Percentiles rank a stretch among this genome's conserved stretches.
Evolutionary conservation across 2,329 filamentous ascomycete genomes (phyloP).

Genomic region (Phyllosticta paracitricarpa): DNA sequence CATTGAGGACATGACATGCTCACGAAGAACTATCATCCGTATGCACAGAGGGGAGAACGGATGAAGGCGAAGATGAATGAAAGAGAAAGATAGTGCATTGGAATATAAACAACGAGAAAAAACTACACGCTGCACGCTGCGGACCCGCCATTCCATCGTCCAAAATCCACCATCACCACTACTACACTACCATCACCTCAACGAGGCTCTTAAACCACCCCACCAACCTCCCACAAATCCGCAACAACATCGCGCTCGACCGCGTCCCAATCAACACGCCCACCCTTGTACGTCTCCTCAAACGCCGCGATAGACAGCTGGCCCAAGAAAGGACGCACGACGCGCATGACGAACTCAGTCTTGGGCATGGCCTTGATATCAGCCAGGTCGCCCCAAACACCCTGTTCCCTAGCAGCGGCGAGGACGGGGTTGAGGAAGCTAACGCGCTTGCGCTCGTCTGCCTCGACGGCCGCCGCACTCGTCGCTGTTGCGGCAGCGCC

Average conservation of each 20-base stretch:
- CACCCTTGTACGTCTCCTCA: slow-evolving; percentile 86
- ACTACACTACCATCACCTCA: no score
- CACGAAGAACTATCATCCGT: no score
- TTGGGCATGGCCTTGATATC: slow-evolving; percentile 44
- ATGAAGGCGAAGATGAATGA: no score
- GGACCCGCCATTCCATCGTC: no score
- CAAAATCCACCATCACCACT: no score
- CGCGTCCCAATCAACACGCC: slow-evolving; percentile 52
- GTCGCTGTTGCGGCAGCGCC: background rate
- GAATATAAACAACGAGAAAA: no score
- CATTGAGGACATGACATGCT: no score
- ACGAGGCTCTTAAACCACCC: background rate
- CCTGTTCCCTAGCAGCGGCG: slow-evolving; percentile 15
- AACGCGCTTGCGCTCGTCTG: slow-evolving; percentile 17
- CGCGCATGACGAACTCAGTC: slow-evolving; percentile 59
- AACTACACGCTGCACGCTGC: no score
- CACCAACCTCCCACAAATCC: slow-evolving; percentile 65
- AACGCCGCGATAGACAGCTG: slow-evolving; percentile 89
- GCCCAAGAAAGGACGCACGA: slow-evolving; percentile 80
- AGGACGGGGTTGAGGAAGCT: slow-evolving; percentile 36
- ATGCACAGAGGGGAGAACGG: no score
- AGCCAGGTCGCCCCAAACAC: slow-evolving; percentile 36
- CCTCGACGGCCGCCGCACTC: slow-evolving; percentile 10
- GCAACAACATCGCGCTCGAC: slow-evolving; percentile 56
- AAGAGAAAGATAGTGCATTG: no score